These are phyloP conservation scores for Syncephalastrum contaminatum DNA, from an alignment of 371 early-diverging fungal species.

Conservation along the genomic window DNA sequence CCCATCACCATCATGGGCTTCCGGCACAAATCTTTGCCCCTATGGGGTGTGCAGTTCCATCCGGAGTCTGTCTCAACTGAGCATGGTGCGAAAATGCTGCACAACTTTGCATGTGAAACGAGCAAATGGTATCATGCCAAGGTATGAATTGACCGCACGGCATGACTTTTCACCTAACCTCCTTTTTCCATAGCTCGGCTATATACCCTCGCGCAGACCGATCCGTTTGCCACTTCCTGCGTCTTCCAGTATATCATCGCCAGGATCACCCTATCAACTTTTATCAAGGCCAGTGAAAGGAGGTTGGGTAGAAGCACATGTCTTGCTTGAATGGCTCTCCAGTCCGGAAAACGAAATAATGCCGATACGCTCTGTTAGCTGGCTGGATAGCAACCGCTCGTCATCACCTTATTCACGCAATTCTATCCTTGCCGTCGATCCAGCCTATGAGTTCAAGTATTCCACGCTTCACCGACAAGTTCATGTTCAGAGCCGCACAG, in stretches of 20 bases:
- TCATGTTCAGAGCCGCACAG: background rate
- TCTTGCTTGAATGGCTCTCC: too few relatives aligned
- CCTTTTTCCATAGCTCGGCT: too few relatives aligned
- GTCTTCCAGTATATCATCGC: too few relatives aligned
- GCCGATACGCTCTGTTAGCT: constrained; percentile 33
- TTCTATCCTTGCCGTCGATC: constrained; percentile 32
- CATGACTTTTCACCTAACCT: too few relatives aligned
- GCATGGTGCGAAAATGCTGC: constrained; percentile 66
- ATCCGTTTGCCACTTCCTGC: too few relatives aligned
- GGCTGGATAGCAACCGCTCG: constrained; percentile 70
- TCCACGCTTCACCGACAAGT: constrained; percentile 36
- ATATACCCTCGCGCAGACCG: too few relatives aligned
- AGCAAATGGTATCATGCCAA: constrained; percentile 28
- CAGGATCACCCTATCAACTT: too few relatives aligned
- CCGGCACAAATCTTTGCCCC: constrained; percentile 64
- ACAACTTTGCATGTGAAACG: constrained; percentile 71
- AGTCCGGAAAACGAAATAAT: background rate
- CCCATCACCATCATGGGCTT: constrained; percentile 77
- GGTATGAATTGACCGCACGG: background rate
- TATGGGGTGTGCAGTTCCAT: constrained; percentile 96
- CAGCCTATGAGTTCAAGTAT: constrained; percentile 40
- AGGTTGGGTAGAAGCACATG: too few relatives aligned
- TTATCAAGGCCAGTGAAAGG: too few relatives aligned
- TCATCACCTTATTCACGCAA: constrained; percentile 39
- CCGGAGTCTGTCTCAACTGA: constrained; percentile 94